Conservation (phyloP, 495 filamentous ascomycete species). For the Aspergillus diversus region DNA sequence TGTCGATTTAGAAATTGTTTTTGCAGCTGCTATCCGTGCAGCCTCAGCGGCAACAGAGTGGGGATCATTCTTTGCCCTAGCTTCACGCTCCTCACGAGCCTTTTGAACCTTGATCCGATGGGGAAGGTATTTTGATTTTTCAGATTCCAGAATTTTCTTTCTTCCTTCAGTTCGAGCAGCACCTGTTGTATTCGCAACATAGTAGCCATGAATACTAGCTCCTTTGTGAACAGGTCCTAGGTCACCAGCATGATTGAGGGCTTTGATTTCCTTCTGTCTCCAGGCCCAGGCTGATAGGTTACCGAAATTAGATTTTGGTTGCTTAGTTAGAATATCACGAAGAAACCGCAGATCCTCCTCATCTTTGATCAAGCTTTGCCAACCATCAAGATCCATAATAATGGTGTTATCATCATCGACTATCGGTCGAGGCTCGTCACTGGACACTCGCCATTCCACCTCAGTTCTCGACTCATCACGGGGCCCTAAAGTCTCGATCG, state of each 20-base stretch:
- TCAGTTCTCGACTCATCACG: constrained; percentile 47
- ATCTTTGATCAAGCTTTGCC: constrained; percentile 77
- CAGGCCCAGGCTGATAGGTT: constrained; percentile 81
- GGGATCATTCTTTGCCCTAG: constrained; percentile 71
- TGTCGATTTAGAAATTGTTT: constrained; percentile 72
- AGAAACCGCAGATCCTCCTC: constrained; percentile 73
- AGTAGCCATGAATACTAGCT: constrained; percentile 81
- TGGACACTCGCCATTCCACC: constrained; percentile 63
- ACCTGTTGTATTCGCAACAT: constrained; percentile 82
- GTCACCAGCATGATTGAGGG: constrained; percentile 66
- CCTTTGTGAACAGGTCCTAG: constrained; percentile 55
- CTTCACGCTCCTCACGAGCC: constrained; percentile 84
- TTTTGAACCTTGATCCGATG: constrained; percentile 95
- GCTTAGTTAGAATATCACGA: constrained; percentile 51
- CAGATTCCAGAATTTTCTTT: constrained; percentile 91
- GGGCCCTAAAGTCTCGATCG: constrained; percentile 16
- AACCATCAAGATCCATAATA: constrained; percentile 75
- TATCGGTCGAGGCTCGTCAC: constrained; percentile 61
- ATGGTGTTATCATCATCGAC: constrained; percentile 69
- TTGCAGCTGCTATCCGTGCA: constrained; percentile 76
- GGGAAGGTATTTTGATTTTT: constrained; percentile 97
- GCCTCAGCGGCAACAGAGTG: constrained; percentile 66
- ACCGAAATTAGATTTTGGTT: constrained; percentile 56
- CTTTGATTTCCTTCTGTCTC: constrained; percentile 87
- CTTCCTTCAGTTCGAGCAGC: constrained; percentile 89